These are phyloP conservation scores for Paramecium caudatum DNA, from an alignment of 73 alveolate genomes.

Conservation along the genomic window DNA sequence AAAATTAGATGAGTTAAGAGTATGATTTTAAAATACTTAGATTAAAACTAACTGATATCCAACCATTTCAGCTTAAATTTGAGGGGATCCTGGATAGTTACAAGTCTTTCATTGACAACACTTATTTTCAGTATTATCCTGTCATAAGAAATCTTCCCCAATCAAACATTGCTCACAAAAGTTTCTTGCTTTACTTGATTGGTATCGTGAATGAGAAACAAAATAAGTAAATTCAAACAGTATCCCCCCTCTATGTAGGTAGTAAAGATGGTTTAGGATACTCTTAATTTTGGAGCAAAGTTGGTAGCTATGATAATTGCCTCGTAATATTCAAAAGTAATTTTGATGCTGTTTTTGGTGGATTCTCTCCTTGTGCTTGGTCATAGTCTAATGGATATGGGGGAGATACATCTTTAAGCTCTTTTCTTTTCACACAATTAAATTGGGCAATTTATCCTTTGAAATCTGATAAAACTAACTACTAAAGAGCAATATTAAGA, in stretches of 20 bases:
- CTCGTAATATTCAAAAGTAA: not conserved
- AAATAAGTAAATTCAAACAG: not conserved
- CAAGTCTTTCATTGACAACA: not conserved
- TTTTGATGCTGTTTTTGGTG: conserved; percentile 6
- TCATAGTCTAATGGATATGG: not conserved
- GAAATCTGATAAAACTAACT: not conserved
- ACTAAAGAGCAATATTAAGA: too few relatives aligned
- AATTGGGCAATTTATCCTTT: not conserved
- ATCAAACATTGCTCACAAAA: not conserved
- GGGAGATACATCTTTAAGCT: not conserved
- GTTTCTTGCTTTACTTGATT: not conserved
- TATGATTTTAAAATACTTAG: too few relatives aligned
- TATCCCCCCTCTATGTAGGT: not conserved
- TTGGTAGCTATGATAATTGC: not conserved
- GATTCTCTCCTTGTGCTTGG: conserved; percentile 27
- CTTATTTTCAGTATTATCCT: too few relatives aligned
- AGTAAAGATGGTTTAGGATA: not conserved
- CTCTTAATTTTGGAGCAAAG: not conserved
- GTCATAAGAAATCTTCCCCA: too few relatives aligned
- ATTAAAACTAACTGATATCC: too few relatives aligned
- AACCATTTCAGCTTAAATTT: not conserved
- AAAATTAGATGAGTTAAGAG: too few relatives aligned
- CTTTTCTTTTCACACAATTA: not conserved
- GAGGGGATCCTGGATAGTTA: not conserved
- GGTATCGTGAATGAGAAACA: not conserved